Evolutionary conservation across 306 rosid species (phyloP).

Genomic region (Cyamopsis tetragonoloba): DNA sequence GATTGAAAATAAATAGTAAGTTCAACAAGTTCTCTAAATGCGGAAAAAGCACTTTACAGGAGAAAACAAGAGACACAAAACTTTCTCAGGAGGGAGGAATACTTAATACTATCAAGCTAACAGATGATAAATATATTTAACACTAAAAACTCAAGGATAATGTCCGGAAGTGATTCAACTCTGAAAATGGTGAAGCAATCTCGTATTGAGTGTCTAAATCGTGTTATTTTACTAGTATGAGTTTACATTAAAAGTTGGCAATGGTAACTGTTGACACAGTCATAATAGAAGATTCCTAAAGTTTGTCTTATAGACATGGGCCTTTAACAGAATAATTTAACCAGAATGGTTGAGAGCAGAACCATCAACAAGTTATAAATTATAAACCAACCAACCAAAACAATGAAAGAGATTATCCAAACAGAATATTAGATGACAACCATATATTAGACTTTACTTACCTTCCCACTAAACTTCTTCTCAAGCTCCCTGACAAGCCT

Average conservation of each 20-base stretch:
- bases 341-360: not conserved
- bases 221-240: not conserved
- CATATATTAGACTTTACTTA: not conserved
- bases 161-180: not conserved
- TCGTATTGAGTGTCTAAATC: not conserved
- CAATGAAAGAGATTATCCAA: not conserved
- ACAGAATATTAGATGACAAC: not conserved
- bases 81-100: not conserved
- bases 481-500: constrained; percentile 93
- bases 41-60: not conserved
- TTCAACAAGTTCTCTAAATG: not conserved
- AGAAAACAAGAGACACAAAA: not conserved
- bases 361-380: not conserved
- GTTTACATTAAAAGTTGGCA: not conserved
- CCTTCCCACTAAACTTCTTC: constrained; percentile 98
- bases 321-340: not conserved
- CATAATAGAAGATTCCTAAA: not conserved
- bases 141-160: not conserved
- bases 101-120: not conserved
- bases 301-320: not conserved
- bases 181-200: not conserved
- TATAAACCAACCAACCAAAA: not conserved
- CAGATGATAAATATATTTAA: not conserved
- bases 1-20: not conserved
- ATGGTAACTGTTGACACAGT: not conserved